Base-by-base conservation (phyloP, 768 basidiomycete genomes). In the Hysterangium stoloniferum region DNA sequence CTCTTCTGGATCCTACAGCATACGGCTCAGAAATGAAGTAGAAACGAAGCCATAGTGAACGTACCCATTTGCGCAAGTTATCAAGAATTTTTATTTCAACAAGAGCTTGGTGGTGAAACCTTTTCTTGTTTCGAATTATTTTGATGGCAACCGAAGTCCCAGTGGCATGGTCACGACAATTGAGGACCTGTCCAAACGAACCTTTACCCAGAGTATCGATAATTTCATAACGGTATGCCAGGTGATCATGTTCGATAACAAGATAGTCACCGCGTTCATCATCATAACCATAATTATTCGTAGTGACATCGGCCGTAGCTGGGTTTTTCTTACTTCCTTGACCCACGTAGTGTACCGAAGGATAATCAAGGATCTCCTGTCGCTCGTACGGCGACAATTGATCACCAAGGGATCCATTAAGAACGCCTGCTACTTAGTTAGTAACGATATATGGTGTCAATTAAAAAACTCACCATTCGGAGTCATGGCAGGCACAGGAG, bases 41-140 rank as follows among this genome's bases (percentile, higher is more conserved):
- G 13, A 45, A 32, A 28, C 28, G 22, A 6, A 22, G 43, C 19
- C 5, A 20, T 20, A 6, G 36, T 28, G 38, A 24, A 71, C 84
- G 52, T 59, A 91, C 94, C 96, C 96, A 98, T 87, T 94, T 92
- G 27, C 88, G 81, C 58, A 98, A 73, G 64, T 89, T 97, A 59
- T 97, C 92, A 55, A 99, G 71, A 52, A 99, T 97, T 69, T 97
- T 97, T 68, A 98, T 95, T 70, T 98, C 96, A n/a, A 98, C 94
- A 37, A 98, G 66, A 1, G 95, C 96, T 65, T 98, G 96, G 60
- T 95, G 90, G 64, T 98, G 94, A 72, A 98, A 98, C 42, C 96
- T 78, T 68, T 98, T 97, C 75, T 97, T 98, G 73, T 98, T 98
- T 34, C 96, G 82, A 59, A 99, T 98, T 55, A 99, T 98, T 75